phyloP scores from a whole-genome alignment of 306 rosid species.

The Betula pendula region DNA sequence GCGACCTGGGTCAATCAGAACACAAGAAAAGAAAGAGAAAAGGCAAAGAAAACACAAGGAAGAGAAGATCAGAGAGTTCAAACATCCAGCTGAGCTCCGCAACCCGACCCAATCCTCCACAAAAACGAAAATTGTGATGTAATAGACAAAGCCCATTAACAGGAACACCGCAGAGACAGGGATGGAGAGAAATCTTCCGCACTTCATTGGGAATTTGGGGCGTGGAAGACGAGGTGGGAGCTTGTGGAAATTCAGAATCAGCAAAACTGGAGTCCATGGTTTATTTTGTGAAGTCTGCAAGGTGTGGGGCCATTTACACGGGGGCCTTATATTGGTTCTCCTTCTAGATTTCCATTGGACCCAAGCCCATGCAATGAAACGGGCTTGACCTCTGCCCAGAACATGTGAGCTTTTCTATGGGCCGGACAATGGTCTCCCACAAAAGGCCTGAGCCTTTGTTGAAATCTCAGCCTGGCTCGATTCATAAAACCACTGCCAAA shows the following conservation, averaged over 20 bases:
- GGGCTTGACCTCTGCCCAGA: no score
- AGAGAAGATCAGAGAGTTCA: constrained; percentile 58
- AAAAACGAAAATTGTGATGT: constrained; percentile 64
- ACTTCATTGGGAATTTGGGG: constrained; percentile 32
- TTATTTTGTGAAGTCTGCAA: not conserved
- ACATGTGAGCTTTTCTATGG: not conserved
- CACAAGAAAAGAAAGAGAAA: constrained; percentile 69
- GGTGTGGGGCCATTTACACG: not conserved
- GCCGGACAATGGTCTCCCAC: not conserved
- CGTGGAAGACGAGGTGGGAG: not conserved
- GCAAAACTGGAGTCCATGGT: not conserved
- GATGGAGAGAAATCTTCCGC: constrained; percentile 46
- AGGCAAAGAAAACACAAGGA: constrained; percentile 51
- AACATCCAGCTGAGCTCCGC: constrained; percentile 60
- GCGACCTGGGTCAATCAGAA: constrained; percentile 74
- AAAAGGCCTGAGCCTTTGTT: not conserved
- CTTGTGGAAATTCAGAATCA: not conserved
- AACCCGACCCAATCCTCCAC: constrained; percentile 72
- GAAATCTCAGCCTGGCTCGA: not conserved
- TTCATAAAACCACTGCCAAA: no score
- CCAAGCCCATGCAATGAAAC: not conserved
- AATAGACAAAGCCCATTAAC: constrained; percentile 51
- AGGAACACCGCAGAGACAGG: constrained; percentile 56
- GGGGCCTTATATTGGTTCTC: not conserved
- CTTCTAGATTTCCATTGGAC: not conserved